Evolutionary conservation across 225 moss, liverwort and hornwort genomes (phyloP).

Genomic region (Bryoerythrophyllum caledonicum): DNA sequence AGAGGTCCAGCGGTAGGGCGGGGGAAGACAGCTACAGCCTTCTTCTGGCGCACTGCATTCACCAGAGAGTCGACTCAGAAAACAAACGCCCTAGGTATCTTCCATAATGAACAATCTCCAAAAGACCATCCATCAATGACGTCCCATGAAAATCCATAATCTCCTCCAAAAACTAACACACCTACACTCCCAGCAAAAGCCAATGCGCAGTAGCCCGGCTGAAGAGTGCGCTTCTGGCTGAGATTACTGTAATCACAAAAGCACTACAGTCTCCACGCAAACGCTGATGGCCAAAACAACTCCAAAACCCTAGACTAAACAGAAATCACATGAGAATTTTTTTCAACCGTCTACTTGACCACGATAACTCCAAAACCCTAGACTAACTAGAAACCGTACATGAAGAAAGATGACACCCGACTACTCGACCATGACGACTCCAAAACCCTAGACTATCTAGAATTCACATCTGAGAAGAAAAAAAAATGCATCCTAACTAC

Average conservation of each 20-base stretch:
- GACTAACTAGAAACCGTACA: not conserved
- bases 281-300: not conserved
- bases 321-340: not conserved
- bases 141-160: not conserved
- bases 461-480: not conserved
- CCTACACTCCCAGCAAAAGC: too few species aligned
- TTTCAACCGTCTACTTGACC: not conserved
- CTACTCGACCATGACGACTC: not conserved
- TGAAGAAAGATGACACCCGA: too few species aligned
- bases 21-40: constrained; percentile 69
- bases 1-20: constrained; percentile 72
- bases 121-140: not conserved
- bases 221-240: not conserved
- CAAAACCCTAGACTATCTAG: not conserved
- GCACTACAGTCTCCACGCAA: not conserved
- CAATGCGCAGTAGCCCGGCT: not conserved
- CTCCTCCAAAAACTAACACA: not conserved
- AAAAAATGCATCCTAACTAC: not conserved
- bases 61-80: not conserved
- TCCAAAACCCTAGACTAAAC: not conserved
- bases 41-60: constrained; percentile 65
- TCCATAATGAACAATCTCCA: not conserved
- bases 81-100: not conserved
- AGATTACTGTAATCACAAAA: not conserved
- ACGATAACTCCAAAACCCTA: not conserved